These are phyloP conservation scores for Polymyxa betae DNA, from an alignment of 208 protist species.

Conservation along the genomic window DNA sequence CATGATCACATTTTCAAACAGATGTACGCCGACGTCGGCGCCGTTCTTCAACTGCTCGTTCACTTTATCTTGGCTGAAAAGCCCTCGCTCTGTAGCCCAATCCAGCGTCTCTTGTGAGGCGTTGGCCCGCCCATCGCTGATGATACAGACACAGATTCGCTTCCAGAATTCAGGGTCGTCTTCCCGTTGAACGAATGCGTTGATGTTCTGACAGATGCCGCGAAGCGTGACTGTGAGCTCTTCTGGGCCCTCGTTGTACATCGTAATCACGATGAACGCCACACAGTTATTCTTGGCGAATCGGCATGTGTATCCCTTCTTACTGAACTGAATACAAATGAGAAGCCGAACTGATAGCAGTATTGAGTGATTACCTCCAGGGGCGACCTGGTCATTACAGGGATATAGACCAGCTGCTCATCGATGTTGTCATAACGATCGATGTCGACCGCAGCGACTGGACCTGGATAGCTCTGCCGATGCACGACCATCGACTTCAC, in stretches of 20 bases:
- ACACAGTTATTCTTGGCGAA: background rate
- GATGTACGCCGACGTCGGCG: background rate
- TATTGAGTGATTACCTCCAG: too few relatives aligned
- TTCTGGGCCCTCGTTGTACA: background rate
- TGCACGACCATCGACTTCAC: too few relatives aligned
- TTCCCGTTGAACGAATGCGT: background rate
- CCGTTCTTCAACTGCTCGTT: background rate
- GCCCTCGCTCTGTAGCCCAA: background rate
- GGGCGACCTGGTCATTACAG: too few relatives aligned
- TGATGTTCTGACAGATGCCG: background rate
- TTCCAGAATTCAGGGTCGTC: slow-evolving; percentile 1
- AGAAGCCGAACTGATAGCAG: too few relatives aligned
- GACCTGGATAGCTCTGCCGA: too few relatives aligned
- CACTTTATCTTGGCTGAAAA: background rate
- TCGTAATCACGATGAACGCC: background rate
- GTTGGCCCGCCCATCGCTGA: background rate
- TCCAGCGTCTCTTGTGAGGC: background rate
- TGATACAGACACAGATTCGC: background rate
- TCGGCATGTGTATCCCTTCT: background rate
- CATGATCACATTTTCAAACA: background rate
- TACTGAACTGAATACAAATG: too few relatives aligned
- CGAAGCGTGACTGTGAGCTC: background rate
- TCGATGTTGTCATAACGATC: too few relatives aligned
- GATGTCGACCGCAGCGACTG: too few relatives aligned
- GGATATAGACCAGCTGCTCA: too few relatives aligned